These are phyloP conservation scores for Hymenoscyphus salicellus DNA, from an alignment of 2,329 filamentous ascomycete species.

Conservation along the genomic window DNA sequence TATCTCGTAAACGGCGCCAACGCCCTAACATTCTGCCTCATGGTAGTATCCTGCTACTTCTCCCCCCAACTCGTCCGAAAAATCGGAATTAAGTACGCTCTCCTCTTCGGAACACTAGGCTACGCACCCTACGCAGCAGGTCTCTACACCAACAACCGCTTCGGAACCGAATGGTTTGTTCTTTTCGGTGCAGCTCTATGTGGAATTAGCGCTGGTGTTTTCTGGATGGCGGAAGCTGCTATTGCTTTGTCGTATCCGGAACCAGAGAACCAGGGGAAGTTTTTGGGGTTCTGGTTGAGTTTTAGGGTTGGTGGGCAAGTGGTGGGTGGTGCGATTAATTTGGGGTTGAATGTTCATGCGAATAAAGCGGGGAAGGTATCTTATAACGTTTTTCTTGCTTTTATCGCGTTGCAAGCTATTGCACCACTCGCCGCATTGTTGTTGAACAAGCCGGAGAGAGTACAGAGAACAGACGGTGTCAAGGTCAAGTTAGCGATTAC, in stretches of 20 bases:
- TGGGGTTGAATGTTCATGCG: conserved; percentile 60
- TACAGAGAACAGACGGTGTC: conserved; percentile 63
- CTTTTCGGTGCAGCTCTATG: conserved; percentile 48
- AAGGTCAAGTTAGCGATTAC: conserved; percentile 58
- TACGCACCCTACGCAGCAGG: conserved; percentile 71
- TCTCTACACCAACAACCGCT: conserved; percentile 70
- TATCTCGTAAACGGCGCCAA: conserved; percentile 67
- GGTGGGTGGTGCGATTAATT: conserved; percentile 67
- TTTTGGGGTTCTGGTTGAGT: conserved; percentile 66
- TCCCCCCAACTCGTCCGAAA: conserved; percentile 61
- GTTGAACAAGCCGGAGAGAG: conserved; percentile 57
- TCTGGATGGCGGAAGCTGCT: conserved; percentile 73
- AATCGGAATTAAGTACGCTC: conserved; percentile 67
- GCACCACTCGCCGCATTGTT: conserved; percentile 64
- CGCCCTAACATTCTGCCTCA: conserved; percentile 67
- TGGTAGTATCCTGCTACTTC: conserved; percentile 69
- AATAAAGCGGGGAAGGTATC: conserved; percentile 62
- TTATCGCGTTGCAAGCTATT: conserved; percentile 66
- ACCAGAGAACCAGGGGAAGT: conserved; percentile 62
- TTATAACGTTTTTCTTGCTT: conserved; percentile 65
- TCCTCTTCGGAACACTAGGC: conserved; percentile 70
- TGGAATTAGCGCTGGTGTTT: conserved; percentile 56
- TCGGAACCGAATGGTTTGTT: conserved; percentile 65
- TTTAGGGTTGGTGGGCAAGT: conserved; percentile 62
- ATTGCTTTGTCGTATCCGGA: conserved; percentile 72